phyloP scores from a whole-genome alignment of 2,329 filamentous ascomycete genomes.

The Trichoderma aggressivum region DNA sequence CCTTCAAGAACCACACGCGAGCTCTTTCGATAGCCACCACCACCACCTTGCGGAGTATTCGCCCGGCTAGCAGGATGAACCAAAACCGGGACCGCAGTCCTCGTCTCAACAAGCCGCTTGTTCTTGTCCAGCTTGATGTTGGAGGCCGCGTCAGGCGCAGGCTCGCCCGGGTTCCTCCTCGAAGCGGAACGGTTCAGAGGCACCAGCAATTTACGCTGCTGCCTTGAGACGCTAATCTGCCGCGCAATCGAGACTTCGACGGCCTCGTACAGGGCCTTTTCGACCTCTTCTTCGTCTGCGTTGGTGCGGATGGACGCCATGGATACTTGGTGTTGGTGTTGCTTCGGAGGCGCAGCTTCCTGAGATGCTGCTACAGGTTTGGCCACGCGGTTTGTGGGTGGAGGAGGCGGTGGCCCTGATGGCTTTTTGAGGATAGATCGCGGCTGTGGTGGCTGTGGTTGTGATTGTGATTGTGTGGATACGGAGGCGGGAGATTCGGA shows the following conservation, averaged over 20 bases:
- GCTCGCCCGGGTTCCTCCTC: slow-evolving; percentile 19
- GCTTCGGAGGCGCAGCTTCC: neutral
- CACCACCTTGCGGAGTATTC: slow-evolving; percentile 32
- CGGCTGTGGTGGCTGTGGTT: neutral
- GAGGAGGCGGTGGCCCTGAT: neutral
- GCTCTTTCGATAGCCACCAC: slow-evolving; percentile 46
- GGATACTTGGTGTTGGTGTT: neutral
- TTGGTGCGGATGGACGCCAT: neutral
- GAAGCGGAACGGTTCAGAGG: slow-evolving; percentile 42
- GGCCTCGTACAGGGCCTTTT: slow-evolving; percentile 43
- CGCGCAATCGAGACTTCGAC: slow-evolving; percentile 66
- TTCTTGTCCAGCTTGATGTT: slow-evolving; percentile 16
- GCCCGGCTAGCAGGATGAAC: slow-evolving; percentile 37
- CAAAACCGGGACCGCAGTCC: slow-evolving; percentile 45
- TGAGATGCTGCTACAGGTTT: neutral
- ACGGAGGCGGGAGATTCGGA: neutral
- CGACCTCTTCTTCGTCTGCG: slow-evolving; percentile 20
- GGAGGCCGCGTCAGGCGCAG: slow-evolving; percentile 7
- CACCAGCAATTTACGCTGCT: slow-evolving; percentile 59
- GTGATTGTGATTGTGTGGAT: neutral
- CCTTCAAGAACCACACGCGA: slow-evolving; percentile 52
- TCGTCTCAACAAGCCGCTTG: slow-evolving; percentile 35
- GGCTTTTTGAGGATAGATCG: slow-evolving; percentile 14
- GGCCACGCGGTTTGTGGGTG: neutral
- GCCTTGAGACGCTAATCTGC: slow-evolving; percentile 62